phyloP scores from a whole-genome alignment of 2,329 filamentous ascomycete species.

The Orbilia quercus region DNA sequence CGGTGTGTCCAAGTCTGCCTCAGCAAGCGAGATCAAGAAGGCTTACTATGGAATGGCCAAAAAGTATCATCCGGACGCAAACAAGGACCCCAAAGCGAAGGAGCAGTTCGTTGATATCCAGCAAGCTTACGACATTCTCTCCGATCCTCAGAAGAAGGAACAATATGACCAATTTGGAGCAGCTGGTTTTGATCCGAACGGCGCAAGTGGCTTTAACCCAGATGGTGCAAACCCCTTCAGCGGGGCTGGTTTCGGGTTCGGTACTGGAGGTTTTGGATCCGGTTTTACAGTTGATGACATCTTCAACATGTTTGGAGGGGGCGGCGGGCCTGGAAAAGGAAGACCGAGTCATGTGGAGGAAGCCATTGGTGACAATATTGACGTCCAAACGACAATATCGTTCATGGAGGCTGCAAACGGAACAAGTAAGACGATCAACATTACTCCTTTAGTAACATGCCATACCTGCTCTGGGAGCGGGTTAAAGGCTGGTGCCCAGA shows the following conservation, averaged over 20 bases:
- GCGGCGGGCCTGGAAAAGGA: conserved; percentile 66
- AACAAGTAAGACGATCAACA: conserved; percentile 83
- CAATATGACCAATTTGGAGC: conserved; percentile 91
- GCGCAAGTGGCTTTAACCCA: conserved; percentile 67
- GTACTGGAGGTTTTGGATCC: conserved; percentile 77
- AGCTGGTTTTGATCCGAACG: conserved; percentile 82
- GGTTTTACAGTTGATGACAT: conserved; percentile 97
- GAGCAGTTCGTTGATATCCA: conserved; percentile 95
- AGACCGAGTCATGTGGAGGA: conserved; percentile 75
- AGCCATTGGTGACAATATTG: conserved; percentile 92
- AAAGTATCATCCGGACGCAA: conserved; percentile 97
- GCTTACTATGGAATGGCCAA: conserved; percentile 98
- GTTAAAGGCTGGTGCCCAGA: conserved; percentile 81
- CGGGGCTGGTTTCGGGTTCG: conserved; percentile 68
- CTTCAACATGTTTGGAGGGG: conserved; percentile 78
- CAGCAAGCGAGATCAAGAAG: conserved; percentile 91
- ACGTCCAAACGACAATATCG: conserved; percentile 89
- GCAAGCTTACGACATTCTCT: conserved; percentile 90
- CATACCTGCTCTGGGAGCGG: conserved; percentile 85
- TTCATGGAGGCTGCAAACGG: conserved; percentile 98
- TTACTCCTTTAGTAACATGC: conserved; percentile 84
- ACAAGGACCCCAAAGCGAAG: conserved; percentile 92
- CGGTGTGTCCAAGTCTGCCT: conserved; percentile 84
- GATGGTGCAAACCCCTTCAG: conserved; percentile 73
- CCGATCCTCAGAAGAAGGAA: conserved; percentile 90